Percentiles rank a stretch among this genome's conserved stretches.
These are phyloP conservation scores for Fusarium pilosicola DNA, from an alignment of 2,329 filamentous ascomycete genomes.

Conservation along the genomic window DNA sequence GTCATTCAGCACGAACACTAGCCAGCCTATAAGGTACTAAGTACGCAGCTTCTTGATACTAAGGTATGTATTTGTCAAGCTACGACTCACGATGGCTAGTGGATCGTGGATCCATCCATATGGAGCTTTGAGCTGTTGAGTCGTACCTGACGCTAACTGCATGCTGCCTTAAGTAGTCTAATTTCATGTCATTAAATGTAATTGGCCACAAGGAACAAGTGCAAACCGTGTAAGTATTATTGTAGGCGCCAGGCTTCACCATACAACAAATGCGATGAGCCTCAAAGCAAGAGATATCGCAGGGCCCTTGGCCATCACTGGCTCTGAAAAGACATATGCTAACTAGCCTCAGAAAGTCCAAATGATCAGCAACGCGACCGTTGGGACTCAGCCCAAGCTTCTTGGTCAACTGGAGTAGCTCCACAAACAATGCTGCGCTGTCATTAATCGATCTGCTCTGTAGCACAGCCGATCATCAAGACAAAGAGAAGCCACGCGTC, in stretches of 20 bases:
- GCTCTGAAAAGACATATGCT: not conserved
- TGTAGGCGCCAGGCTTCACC: not conserved
- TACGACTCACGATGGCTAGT: not conserved
- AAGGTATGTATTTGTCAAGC: not conserved
- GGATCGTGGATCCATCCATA: not conserved
- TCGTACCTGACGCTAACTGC: slow-evolving; percentile 2
- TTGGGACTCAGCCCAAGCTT: slow-evolving; percentile 25
- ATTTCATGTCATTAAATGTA: not conserved
- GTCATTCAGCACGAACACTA: not conserved
- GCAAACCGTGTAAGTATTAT: not conserved
- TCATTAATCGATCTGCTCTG: slow-evolving; percentile 10
- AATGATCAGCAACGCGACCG: slow-evolving; percentile 27
- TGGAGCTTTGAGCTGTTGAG: not conserved
- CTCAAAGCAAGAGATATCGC: slow-evolving; percentile 1
- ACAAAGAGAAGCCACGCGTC: slow-evolving; percentile 29
- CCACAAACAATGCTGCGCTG: slow-evolving; percentile 30
- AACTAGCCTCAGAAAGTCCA: slow-evolving; percentile 9
- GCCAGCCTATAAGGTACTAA: too few species aligned
- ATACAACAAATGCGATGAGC: not conserved
- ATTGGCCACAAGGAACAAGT: not conserved
- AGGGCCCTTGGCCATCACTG: not conserved
- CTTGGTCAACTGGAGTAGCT: slow-evolving; percentile 17
- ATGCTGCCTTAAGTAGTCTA: not conserved
- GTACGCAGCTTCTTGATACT: not conserved
- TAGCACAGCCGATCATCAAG: slow-evolving; percentile 10